Base-by-base conservation (phyloP, 805 yeast species). In the Saccharomyces kudriavzevii region DNA sequence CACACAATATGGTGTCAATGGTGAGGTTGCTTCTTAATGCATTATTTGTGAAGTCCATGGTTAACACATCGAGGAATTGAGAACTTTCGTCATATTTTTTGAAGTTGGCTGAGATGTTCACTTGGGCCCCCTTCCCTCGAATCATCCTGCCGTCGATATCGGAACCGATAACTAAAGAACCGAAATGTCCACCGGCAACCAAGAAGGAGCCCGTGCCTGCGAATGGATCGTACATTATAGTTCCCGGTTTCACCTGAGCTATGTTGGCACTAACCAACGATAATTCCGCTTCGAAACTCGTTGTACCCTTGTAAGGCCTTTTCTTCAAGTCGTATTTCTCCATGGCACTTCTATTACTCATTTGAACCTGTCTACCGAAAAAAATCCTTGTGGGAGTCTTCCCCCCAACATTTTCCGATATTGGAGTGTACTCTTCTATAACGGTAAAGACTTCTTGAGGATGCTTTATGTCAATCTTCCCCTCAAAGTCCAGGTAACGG, bases 201-300 rank as follows among this genome's bases (percentile, higher is more conserved):
- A 92, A 74, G 64, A 94, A 94, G 22, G 97, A 89, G 0, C 99
- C 99, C 0, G 99, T 94, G 0, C 99, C 99, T 3, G 88, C 89
- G 72, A 94, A 94, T 25, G 99, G 99, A 70, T 94, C 99, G 65
- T 89, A 92, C 65, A 87, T 80, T 3, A 90, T 64, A 52, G 83
- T 79, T 0, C 85, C 86, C 0, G 77, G 74, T 40, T 68, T 75
- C 13, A 85, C 89, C 57, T 87, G 90, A 0, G 87, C 96, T 50
- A 94, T 77, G 63, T 92, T 94, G 63, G 96, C 87, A 29, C 95
- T 85, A 14, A 91, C 85, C 48, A 94, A 71, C 0, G 97, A 83
- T 55, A 94, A 73, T 65, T 94, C 98, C 1, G 97, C 96, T 61
- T 94, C 99, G 70, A 94, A 94, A 17, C 97, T 89, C 0, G 99